Evolutionary conservation across 768 basidiomycete genomes (phyloP).

Genomic region (Rhodocollybia butyracea): DNA sequence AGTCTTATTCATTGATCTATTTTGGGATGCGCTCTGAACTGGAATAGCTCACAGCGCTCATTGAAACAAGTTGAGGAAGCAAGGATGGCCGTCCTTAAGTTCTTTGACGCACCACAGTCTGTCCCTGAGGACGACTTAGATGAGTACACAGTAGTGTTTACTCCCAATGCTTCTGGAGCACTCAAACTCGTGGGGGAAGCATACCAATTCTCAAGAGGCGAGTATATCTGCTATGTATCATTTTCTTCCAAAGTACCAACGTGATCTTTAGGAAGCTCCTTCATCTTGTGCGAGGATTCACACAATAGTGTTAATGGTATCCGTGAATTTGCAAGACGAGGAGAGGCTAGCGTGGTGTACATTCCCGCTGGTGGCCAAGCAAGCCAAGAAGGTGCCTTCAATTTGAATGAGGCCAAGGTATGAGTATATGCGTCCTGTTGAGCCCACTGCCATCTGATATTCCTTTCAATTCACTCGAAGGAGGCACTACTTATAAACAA

Average conservation of each 20-base stretch:
- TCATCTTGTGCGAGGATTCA: conserved; percentile 72
- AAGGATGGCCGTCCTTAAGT: conserved; percentile 66
- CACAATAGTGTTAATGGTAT: conserved; percentile 87
- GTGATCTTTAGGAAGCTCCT: conserved; percentile 44
- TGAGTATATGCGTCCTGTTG: conserved; percentile 26
- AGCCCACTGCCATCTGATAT: too few species aligned
- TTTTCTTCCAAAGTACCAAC: conserved; percentile 79
- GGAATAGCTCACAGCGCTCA: conserved; percentile 66
- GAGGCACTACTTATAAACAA: not conserved
- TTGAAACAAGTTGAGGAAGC: conserved; percentile 65
- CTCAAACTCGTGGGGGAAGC: conserved; percentile 82
- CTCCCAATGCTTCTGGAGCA: conserved; percentile 74
- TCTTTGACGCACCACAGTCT: conserved; percentile 62
- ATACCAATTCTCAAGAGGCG: conserved; percentile 62
- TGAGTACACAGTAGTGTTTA: conserved; percentile 81
- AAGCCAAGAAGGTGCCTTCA: conserved; percentile 41
- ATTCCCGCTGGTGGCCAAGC: conserved; percentile 61
- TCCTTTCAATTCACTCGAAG: not conserved
- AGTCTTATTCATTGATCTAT: conserved; percentile 17
- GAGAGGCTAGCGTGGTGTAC: conserved; percentile 59
- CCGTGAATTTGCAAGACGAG: conserved; percentile 59
- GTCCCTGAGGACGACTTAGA: not conserved
- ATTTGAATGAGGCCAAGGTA: conserved; percentile 59
- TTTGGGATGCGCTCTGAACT: conserved; percentile 9
- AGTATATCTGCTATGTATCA: conserved; percentile 52